A percentile compares a stretch with the other conserved stretches of the same genome.
Conservation (phyloP, 2,329 filamentous ascomycete genomes). For the Microcera coccophila region DNA sequence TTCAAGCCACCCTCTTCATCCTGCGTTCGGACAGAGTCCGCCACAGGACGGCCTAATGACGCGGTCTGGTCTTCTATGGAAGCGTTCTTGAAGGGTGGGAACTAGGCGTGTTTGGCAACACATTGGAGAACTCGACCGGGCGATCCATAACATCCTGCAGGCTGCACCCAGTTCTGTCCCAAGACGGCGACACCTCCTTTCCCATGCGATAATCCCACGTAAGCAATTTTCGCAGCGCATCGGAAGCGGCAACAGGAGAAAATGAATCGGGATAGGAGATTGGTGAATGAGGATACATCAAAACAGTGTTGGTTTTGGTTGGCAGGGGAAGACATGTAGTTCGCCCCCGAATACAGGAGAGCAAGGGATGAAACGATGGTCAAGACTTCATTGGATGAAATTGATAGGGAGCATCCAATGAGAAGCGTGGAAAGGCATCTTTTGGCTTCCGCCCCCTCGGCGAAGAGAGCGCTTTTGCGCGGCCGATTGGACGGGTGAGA, state of each 20-base stretch:
- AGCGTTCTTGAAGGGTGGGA: neutral
- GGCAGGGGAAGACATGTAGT: conserved; percentile 22
- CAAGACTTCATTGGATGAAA: conserved; percentile 25
- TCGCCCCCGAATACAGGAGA: conserved; percentile 9
- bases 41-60: too few relatives aligned
- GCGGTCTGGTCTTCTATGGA: too few relatives aligned
- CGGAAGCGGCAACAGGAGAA: conserved; percentile 15
- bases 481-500: conserved; percentile 19
- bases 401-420: conserved; percentile 17
- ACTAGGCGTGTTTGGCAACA: too few relatives aligned
- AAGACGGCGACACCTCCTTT: neutral
- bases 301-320: conserved; percentile 14
- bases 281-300: conserved; percentile 22
- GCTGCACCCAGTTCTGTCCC: neutral
- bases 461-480: conserved; percentile 20
- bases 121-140: too few relatives aligned
- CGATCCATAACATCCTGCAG: neutral
- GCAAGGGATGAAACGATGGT: conserved; percentile 18
- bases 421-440: conserved; percentile 9
- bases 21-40: too few relatives aligned
- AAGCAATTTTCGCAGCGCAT: conserved; percentile 11
- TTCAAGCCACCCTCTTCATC: too few relatives aligned
- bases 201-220: conserved; percentile 16
- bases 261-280: conserved; percentile 16
- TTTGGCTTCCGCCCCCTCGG: too few relatives aligned